phyloP scores from a whole-genome alignment of 2,329 filamentous ascomycete species.

The Calonectria honghensis region DNA sequence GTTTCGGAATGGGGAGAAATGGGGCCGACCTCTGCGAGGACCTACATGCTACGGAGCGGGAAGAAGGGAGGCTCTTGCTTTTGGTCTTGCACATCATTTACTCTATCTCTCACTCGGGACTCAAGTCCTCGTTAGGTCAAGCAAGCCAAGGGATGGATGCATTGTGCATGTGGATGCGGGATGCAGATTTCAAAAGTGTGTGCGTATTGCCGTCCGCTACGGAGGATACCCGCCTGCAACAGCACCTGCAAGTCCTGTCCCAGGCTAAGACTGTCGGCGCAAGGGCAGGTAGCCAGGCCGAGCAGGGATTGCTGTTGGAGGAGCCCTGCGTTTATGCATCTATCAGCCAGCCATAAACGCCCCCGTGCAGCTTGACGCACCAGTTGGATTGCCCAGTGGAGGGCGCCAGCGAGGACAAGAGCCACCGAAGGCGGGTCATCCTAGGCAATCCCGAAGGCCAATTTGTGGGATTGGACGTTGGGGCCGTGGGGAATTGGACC shows the following conservation, averaged over 20 bases:
- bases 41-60: slow-evolving; percentile 3
- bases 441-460: slow-evolving; percentile 27
- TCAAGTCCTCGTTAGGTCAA: slow-evolving; percentile 1
- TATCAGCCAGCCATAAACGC: slow-evolving; percentile 37
- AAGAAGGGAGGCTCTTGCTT: slow-evolving; percentile 24
- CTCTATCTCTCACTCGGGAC: slow-evolving; percentile 22
- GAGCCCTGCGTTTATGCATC: slow-evolving; percentile 42
- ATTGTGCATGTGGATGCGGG: slow-evolving; percentile 14
- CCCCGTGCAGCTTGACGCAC: slow-evolving; percentile 31
- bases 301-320: slow-evolving; percentile 31
- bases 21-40: slow-evolving; percentile 19
- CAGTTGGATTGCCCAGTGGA: slow-evolving; percentile 36
- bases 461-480: slow-evolving; percentile 25
- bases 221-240: slow-evolving; percentile 23
- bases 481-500: slow-evolving; percentile 28
- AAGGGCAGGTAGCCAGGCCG: slow-evolving; percentile 23
- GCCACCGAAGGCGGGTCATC: slow-evolving; percentile 7
- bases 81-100: slow-evolving; percentile 17
- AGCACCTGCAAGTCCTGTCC: slow-evolving; percentile 29
- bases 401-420: slow-evolving; percentile 22
- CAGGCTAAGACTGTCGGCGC: slow-evolving; percentile 31
- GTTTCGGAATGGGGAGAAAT: slow-evolving; percentile 35
- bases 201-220: slow-evolving; percentile 24
- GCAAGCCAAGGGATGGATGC: slow-evolving; percentile 32
- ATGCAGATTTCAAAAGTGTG: slow-evolving; percentile 27